These are phyloP conservation scores for Coccomyxa subellipsoidea DNA, from an alignment of 163 green algal genomes.

Conservation along the genomic window DNA sequence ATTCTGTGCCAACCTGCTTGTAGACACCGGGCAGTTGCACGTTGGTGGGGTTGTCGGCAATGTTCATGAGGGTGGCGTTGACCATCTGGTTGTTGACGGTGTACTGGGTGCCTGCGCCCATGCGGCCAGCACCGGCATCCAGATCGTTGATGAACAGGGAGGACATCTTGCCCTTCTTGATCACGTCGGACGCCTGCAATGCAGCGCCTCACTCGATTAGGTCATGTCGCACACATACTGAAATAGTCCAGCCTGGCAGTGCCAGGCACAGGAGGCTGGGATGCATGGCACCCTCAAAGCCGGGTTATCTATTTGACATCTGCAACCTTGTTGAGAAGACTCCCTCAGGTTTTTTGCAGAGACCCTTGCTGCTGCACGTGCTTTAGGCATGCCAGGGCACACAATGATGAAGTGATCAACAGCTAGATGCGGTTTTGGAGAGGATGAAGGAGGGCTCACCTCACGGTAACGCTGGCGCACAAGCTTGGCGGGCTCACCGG, in stretches of 20 bases:
- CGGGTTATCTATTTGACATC: no score
- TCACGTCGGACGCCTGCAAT: conserved; percentile 65
- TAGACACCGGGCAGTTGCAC: conserved; percentile 96
- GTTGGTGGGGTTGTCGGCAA: conserved; percentile 99
- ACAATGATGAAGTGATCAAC: no score
- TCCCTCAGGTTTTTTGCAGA: no score
- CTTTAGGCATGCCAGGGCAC: no score
- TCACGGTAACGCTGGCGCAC: conserved; percentile 95
- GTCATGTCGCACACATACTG: no score
- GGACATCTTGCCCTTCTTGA: conserved; percentile 98
- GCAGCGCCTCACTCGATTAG: no score
- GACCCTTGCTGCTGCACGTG: no score
- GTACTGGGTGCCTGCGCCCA: conserved; percentile 97
- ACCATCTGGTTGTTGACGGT: conserved; percentile 99
- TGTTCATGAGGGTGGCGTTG: conserved; percentile 99
- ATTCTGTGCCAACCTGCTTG: conserved; percentile 37
- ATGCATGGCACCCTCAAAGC: no score
- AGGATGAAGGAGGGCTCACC: conserved; percentile 37
- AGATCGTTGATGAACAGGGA: conserved; percentile 99
- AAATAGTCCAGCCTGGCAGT: no score
- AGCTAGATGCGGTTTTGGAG: no score
- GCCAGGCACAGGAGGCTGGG: no score
- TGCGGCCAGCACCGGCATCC: conserved; percentile 92
- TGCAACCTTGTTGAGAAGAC: no score
- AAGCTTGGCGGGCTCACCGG: conserved; percentile 97